Conservation (phyloP, 2,329 filamentous ascomycete genomes). For the Penicillium sp. region DNA sequence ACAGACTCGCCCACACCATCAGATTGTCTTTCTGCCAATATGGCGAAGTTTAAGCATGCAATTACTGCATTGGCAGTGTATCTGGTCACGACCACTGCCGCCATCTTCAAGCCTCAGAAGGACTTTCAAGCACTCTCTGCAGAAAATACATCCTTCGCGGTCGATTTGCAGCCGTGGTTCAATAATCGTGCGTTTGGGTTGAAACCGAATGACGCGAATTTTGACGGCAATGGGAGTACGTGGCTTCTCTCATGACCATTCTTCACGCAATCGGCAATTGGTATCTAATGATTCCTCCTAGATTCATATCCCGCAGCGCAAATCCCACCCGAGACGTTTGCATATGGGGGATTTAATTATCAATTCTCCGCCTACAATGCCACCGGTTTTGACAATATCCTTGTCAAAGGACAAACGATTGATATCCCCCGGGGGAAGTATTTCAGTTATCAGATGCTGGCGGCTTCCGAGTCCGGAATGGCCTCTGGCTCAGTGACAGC, state of each 20-base stretch:
- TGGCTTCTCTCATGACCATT: background rate
- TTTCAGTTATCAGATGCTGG: slow-evolving; percentile 44
- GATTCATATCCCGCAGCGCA: slow-evolving; percentile 42
- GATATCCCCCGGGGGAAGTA: slow-evolving; percentile 36
- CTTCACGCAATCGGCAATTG: background rate
- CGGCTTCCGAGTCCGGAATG: slow-evolving; percentile 43
- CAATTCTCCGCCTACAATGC: slow-evolving; percentile 40
- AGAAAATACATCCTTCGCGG: slow-evolving; percentile 12
- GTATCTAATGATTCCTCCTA: slow-evolving; percentile 2
- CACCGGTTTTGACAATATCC: slow-evolving; percentile 42
- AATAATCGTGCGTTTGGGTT: slow-evolving; percentile 43
- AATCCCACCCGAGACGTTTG: slow-evolving; percentile 37
- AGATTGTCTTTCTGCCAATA: background rate
- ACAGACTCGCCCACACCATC: background rate
- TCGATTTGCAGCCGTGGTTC: slow-evolving; percentile 21
- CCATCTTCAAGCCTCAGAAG: slow-evolving; percentile 26
- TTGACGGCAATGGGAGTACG: slow-evolving; percentile 36
- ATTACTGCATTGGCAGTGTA: slow-evolving; percentile 1
- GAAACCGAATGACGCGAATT: slow-evolving; percentile 38
- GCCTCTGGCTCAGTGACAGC: slow-evolving; percentile 42
- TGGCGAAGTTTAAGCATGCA: background rate
- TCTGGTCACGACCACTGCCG: slow-evolving; percentile 2
- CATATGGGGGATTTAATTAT: slow-evolving; percentile 42
- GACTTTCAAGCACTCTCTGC: slow-evolving; percentile 14
- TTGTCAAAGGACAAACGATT: slow-evolving; percentile 40